phyloP scores from a whole-genome alignment of 768 basidiomycete species.

The Podaxis mareebaensis region DNA sequence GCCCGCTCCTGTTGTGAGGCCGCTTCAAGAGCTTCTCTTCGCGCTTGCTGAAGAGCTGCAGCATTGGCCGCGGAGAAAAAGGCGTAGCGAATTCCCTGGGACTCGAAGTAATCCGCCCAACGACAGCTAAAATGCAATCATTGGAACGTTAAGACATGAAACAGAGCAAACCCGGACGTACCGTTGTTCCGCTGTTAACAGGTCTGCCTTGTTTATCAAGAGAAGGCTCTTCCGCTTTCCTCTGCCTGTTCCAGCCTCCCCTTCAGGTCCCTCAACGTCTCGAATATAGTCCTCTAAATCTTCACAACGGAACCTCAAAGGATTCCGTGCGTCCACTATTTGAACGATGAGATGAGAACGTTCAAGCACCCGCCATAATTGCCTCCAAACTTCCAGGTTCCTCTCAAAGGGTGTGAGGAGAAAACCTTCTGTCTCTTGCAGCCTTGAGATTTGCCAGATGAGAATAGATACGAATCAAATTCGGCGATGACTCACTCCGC shows the following conservation, averaged over 20 bases:
- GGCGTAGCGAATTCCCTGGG: conserved; percentile 72
- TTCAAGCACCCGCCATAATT: conserved; percentile 96
- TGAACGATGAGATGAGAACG: conserved; percentile 93
- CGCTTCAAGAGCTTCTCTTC: conserved; percentile 46
- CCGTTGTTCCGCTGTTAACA: conserved; percentile 87
- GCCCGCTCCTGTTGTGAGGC: conserved; percentile 20
- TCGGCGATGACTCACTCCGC: conserved; percentile 68
- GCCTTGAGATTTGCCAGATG: conserved; percentile 39
- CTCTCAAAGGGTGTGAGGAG: conserved; percentile 97
- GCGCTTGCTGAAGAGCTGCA: conserved; percentile 76
- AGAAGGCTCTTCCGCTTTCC: conserved; percentile 76
- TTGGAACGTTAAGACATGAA: conserved; percentile 1
- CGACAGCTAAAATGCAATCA: conserved; percentile 46
- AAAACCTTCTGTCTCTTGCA: conserved; percentile 85
- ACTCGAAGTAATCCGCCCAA: conserved; percentile 94
- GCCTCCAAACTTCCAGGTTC: conserved; percentile 97
- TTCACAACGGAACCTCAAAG: conserved; percentile 87
- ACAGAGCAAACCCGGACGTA: conserved; percentile 27
- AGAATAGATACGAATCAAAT: background rate
- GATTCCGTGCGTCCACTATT: conserved; percentile 96
- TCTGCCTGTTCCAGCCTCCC: conserved; percentile 74
- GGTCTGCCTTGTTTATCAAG: conserved; percentile 94
- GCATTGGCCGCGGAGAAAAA: conserved; percentile 95
- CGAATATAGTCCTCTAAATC: conserved; percentile 85
- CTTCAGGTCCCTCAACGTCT: conserved; percentile 83